Evolutionary conservation across 768 basidiomycete genomes (phyloP).

Genomic region (Boletus tylopilopsis): DNA sequence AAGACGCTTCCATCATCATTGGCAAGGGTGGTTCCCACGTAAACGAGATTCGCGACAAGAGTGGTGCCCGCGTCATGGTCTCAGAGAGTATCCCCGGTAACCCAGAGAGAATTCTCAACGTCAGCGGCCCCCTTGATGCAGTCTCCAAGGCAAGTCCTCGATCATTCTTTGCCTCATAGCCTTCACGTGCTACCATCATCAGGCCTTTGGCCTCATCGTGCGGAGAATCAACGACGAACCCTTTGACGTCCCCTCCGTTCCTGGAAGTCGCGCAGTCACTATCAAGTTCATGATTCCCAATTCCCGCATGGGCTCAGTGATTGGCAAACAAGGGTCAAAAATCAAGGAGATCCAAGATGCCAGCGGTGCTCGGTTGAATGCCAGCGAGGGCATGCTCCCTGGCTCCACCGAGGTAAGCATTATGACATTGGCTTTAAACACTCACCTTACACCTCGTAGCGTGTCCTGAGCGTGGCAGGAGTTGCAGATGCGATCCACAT

Average conservation of each 20-base stretch:
- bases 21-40: conserved; percentile 95
- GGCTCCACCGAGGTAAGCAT: conserved; percentile 92
- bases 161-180: neutral
- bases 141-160: conserved; percentile 79
- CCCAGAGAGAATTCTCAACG: conserved; percentile 97
- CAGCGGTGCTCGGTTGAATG: conserved; percentile 92
- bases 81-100: conserved; percentile 99
- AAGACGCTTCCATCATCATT: conserved; percentile 99
- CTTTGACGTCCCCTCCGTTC: conserved; percentile 95
- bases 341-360: conserved; percentile 99
- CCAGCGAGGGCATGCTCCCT: conserved; percentile 96
- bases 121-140: conserved; percentile 95
- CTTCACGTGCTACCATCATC: conserved; percentile 3
- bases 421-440: neutral
- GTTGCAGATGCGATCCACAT: conserved; percentile 99
- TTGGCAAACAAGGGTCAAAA: conserved; percentile 95
- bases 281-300: conserved; percentile 99
- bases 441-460: too few species aligned
- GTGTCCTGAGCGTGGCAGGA: conserved; percentile 95
- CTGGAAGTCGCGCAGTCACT: conserved; percentile 96
- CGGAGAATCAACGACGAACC: conserved; percentile 99
- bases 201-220: conserved; percentile 99
- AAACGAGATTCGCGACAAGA: conserved; percentile 98
- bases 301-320: conserved; percentile 98
- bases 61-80: conserved; percentile 92